phyloP scores from a whole-genome alignment of 371 early-diverging fungal species.

The Mucor circinelloides region DNA sequence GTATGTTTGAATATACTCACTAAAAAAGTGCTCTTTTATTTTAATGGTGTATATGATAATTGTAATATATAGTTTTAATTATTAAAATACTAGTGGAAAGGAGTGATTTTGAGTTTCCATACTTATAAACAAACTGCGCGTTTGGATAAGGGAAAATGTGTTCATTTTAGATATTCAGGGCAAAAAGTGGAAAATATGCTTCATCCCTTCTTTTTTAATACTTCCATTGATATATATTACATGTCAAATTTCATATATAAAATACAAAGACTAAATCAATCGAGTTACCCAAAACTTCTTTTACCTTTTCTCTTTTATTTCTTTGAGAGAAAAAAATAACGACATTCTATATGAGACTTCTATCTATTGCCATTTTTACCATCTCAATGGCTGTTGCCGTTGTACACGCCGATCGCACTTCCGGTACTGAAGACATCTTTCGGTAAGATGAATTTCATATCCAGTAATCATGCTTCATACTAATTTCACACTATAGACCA shows the following conservation, averaged over 20 bases:
- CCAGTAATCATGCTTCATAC: not conserved
- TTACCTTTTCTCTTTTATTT: not conserved
- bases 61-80: not conserved
- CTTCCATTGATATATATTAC: conserved; percentile 1
- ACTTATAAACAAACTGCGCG: not conserved
- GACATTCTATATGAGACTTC: conserved; percentile 12
- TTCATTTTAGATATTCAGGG: conserved; percentile 3
- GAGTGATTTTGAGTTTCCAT: not conserved
- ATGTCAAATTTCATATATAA: conserved; percentile 4
- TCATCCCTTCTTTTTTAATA: conserved; percentile 5
- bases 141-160: not conserved
- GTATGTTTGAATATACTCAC: not conserved
- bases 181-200: not conserved
- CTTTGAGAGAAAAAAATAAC: not conserved
- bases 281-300: not conserved
- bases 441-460: not conserved
- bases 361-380: conserved; percentile 4
- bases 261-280: not conserved
- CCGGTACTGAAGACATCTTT: not conserved
- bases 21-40: not conserved
- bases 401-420: not conserved
- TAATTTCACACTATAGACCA: not conserved
- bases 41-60: not conserved
- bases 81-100: not conserved
- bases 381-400: conserved; percentile 9